Evolutionary conservation across 2,329 filamentous ascomycete genomes (phyloP), one percentile per base, ranked within the genome.

Genomic region (Elsinoe necatrix): DNA sequence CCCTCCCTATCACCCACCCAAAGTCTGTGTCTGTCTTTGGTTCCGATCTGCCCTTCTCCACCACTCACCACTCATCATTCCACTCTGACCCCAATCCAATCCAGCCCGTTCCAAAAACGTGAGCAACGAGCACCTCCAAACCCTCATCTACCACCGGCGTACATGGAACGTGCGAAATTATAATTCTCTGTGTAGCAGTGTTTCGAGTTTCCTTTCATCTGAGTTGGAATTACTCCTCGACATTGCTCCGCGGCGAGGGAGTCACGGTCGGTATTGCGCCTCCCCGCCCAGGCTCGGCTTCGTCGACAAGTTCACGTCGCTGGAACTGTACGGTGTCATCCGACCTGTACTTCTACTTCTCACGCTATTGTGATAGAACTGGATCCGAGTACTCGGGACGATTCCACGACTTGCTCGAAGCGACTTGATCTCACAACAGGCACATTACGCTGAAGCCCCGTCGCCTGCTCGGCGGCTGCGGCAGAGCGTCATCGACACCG

Each of bases 391-490:
- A 18, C 29, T 54, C 50, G 35, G 20, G n/a, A 31, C 50, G 14
- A 37, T 27, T 12, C 4, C 5, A 37, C 34, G 34, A 37, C 9
- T 37, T n/a, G 34, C 9, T 37, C 14, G 3, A 37, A 16, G 20
- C 42, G 14, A 25, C 18, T 23, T 27, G 23, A 18, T 23, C 11
- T 45, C 37, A 27, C 21, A 21, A n/a, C 21, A 37, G 12, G 14
- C 27, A 18, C 34, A 55, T 3, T n/a, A 55, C 14, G 23, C 12
- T 41, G 20, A 51, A 47, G 57, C 59, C 41, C 59, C 57, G 51
- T 59, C 59, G 59, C 59, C 59, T 11, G 31, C 20, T 47, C 39
- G 54, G 59, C 59, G 59, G 58, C 50, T 58, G 59, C 50, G 59
- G 59, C 57, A 34, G n/a, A 47, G 39, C 54, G 39, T 34, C 39